phyloP scores from a whole-genome alignment of 2,329 filamentous ascomycete species.

The Byssoonygena ceratinophila region DNA sequence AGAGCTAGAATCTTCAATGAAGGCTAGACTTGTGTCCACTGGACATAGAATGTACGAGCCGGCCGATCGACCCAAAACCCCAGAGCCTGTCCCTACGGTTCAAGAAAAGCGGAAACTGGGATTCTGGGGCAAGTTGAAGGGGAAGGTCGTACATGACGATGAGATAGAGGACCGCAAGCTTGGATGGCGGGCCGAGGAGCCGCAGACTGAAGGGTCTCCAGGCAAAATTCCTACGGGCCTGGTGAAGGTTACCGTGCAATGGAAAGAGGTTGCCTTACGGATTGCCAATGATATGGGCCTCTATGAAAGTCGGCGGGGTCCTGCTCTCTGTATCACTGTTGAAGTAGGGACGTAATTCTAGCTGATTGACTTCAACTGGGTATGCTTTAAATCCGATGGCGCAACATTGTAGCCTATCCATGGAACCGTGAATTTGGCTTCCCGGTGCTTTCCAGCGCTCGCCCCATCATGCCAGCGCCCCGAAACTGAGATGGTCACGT shows the following conservation, averaged over 20 bases:
- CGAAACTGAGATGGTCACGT: not conserved
- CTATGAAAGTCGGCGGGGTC: constrained; percentile 33
- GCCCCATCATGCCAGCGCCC: not conserved
- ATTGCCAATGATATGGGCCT: constrained; percentile 37
- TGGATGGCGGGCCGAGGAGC: constrained; percentile 23
- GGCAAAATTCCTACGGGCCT: constrained; percentile 19
- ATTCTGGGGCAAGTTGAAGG: constrained; percentile 17
- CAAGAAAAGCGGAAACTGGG: constrained; percentile 14
- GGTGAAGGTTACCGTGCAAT: constrained; percentile 25
- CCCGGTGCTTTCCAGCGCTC: not conserved
- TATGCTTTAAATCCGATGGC: not conserved
- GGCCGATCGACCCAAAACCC: constrained; percentile 3
- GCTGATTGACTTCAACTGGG: not conserved
- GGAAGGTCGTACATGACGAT: constrained; percentile 11
- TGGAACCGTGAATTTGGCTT: not conserved
- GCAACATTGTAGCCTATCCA: not conserved
- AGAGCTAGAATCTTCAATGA: constrained; percentile 31
- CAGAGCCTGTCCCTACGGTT: not conserved
- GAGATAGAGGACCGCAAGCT: constrained; percentile 23
- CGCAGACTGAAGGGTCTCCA: constrained; percentile 12
- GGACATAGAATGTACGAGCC: constrained; percentile 19
- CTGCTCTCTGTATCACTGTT: constrained; percentile 26
- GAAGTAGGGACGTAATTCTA: constrained; percentile 22
- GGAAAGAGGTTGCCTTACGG: constrained; percentile 34
- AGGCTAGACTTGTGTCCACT: constrained; percentile 21